Evolutionary conservation across 257 asterid genomes (phyloP).

Genomic region (Schizonepeta tenuifolia): DNA sequence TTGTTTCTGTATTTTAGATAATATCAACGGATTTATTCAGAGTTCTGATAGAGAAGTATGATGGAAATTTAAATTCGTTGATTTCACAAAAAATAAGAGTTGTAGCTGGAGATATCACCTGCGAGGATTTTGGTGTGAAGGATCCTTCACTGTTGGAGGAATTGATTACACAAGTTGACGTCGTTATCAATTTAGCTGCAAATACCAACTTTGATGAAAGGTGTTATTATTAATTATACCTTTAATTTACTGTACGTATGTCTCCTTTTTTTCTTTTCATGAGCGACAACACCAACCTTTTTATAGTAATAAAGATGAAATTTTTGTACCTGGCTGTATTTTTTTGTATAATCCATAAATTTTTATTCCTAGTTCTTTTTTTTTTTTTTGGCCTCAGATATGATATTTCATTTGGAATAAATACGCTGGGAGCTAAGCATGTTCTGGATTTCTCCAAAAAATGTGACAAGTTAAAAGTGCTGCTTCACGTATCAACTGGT

Average conservation of each 20-base stretch:
- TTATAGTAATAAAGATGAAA: too few species aligned
- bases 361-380: neutral
- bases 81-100: slow-evolving; percentile 54
- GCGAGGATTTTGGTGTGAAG: slow-evolving; percentile 72
- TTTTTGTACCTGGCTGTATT: too few species aligned
- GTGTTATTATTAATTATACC: slow-evolving; percentile 9
- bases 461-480: slow-evolving; percentile 42
- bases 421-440: slow-evolving; percentile 48
- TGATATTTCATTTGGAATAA: slow-evolving; percentile 52
- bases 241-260: too few species aligned
- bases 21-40: slow-evolving; percentile 69
- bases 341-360: too few species aligned
- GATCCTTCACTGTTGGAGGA: slow-evolving; percentile 55
- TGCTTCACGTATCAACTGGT: slow-evolving; percentile 52
- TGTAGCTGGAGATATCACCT: slow-evolving; percentile 80
- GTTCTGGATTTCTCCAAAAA: slow-evolving; percentile 47
- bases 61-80: slow-evolving; percentile 43
- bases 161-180: slow-evolving; percentile 72
- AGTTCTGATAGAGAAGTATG: slow-evolving; percentile 63
- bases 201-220: slow-evolving; percentile 92
- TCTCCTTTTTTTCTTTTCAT: too few species aligned
- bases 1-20: slow-evolving; percentile 39
- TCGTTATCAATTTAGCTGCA: slow-evolving; percentile 89
- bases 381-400: slow-evolving; percentile 47
- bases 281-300: too few species aligned